A percentile compares a stretch with the other conserved stretches of the same genome.
These are phyloP conservation scores for Schoenoplectus triqueter DNA, from an alignment of 202 grass and related monocot genomes.

Conservation along the genomic window DNA sequence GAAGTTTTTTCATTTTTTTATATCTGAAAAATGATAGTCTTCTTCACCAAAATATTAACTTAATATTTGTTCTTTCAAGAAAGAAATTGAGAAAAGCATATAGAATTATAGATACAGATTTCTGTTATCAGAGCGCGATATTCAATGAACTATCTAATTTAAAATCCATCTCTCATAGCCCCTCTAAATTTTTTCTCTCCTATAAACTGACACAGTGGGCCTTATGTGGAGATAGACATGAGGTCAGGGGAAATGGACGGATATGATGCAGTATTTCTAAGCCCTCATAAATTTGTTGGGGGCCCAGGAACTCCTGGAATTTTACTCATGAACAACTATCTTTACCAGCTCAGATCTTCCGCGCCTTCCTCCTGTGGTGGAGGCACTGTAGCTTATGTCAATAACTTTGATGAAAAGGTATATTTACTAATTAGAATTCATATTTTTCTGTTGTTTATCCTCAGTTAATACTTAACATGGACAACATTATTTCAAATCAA, in stretches of 20 bases:
- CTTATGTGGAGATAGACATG: slow-evolving; percentile 90
- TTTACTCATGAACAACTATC: slow-evolving; percentile 70
- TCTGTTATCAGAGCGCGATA: slow-evolving; percentile 33
- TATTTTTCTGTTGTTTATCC: neutral
- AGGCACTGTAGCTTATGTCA: slow-evolving; percentile 75
- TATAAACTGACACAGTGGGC: slow-evolving; percentile 53
- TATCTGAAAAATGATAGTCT: neutral
- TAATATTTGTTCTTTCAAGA: neutral
- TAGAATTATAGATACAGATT: neutral
- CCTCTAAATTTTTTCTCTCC: neutral
- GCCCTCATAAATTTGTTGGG: slow-evolving; percentile 81
- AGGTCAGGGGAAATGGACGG: slow-evolving; percentile 68
- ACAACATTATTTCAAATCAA: neutral
- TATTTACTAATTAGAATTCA: neutral
- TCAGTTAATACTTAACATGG: neutral
- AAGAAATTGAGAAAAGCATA: neutral
- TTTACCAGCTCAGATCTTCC: slow-evolving; percentile 54
- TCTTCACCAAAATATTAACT: neutral
- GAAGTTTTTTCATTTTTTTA: neutral
- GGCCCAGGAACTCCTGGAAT: slow-evolving; percentile 74
- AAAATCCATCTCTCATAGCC: neutral
- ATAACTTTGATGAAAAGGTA: slow-evolving; percentile 63
- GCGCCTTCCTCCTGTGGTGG: slow-evolving; percentile 67
- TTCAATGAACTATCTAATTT: no score
- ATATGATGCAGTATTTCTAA: slow-evolving; percentile 76